Conservation (phyloP, 2,329 filamentous ascomycete genomes). For the Botryotinia convoluta region DNA sequence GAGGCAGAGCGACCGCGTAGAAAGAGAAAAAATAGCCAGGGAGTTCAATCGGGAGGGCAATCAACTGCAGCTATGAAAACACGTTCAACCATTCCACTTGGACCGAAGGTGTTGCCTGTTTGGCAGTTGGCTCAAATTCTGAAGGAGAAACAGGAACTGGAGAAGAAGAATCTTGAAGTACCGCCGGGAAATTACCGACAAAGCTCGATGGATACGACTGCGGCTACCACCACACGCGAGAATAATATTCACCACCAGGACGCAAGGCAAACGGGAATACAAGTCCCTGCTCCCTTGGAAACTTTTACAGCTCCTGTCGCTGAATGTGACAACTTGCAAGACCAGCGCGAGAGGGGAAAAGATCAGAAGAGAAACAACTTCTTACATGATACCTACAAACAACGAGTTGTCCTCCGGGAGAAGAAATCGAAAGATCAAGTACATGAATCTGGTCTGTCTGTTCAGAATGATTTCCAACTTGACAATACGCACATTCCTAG, state of each 20-base stretch:
- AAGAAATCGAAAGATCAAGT: neutral
- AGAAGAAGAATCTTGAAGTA: neutral
- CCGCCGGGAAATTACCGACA: too few relatives aligned
- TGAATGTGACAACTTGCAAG: neutral
- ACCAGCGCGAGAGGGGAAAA: neutral
- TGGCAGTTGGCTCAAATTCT: neutral
- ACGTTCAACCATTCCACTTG: neutral
- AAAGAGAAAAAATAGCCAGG: neutral
- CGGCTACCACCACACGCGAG: too few relatives aligned
- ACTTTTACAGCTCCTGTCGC: neutral
- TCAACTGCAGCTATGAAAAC: neutral
- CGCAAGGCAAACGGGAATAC: too few relatives aligned
- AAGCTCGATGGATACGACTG: neutral
- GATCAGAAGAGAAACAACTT: neutral
- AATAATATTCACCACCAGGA: neutral
- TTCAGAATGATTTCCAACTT: neutral
- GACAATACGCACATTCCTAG: neutral
- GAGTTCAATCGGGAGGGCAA: neutral
- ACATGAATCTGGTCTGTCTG: neutral
- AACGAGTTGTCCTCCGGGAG: neutral
- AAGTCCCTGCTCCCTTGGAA: neutral
- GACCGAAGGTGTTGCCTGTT: neutral
- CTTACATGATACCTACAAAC: neutral
- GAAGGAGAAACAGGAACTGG: neutral
- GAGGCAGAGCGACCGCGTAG: neutral